Evolutionary conservation across 2,329 filamentous ascomycete genomes (phyloP), one percentile per base, ranked within the genome.

Genomic region (Aspergillus arachidicola): DNA sequence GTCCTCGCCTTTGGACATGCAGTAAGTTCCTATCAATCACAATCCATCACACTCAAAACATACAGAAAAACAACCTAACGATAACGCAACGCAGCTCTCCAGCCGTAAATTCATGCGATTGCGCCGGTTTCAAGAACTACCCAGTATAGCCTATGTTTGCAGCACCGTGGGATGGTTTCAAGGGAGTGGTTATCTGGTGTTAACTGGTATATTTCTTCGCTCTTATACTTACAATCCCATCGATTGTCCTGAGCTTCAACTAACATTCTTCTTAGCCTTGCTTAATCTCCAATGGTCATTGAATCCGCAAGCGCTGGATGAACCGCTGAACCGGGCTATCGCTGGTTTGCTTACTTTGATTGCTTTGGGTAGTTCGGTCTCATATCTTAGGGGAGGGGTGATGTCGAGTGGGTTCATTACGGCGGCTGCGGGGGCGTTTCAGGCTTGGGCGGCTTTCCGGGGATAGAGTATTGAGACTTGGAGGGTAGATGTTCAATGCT

Each of bases 211-310:
- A 9, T 41, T 10, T 4, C 16, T 41, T 10, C 46, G 14, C 46
- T 19, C 2, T 6, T 28, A 28, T 50, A 6, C 5, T 16, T 16
- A 36, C 46, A 19, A 48, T 28, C 26, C 26, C 26, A 28, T 30
- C 6, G n/a, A 28, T 50, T 9, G 6, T 14, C 46, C 4, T n/a
- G 26, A 4, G 26, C 14, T 14, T 26, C 30, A 9, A 45, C 28
- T 21, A 23, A 16, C 14, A 16, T 36, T 4, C 3, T 38, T 16
- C 11, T 11, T 19, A 57, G 54, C 30, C 3, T 43, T 57, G 30
- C 54, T 57, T 5, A 57, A 57, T 57, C n/a, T 57, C 21, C 36
- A 57, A 28, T 57, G 54, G 54, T 36, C 54, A n/a, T 30, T 16
- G 21, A 57, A 57, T 30, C 54, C 54, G 3, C 36, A 43, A 12